phyloP scores from a whole-genome alignment of 176 grass and related monocot genomes.

The Avena insularis region DNA sequence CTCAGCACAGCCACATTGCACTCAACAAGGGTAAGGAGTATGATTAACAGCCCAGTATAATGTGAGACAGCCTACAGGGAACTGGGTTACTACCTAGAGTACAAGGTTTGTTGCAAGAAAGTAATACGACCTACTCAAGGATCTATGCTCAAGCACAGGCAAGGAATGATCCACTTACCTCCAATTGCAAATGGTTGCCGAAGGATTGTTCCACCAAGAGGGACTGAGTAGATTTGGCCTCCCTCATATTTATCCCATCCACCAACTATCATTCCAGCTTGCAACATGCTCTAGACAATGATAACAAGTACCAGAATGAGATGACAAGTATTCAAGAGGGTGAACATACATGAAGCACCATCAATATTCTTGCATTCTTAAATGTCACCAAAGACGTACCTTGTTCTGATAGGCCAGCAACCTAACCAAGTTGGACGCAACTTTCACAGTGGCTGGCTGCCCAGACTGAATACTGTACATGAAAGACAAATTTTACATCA shows the following conservation, averaged over 20 bases:
- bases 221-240: conserved; percentile 91
- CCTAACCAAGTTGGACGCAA: conserved; percentile 90
- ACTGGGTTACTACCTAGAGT: neutral
- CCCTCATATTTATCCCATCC: conserved; percentile 99
- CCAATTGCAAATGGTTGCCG: conserved; percentile 92
- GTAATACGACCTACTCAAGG: neutral
- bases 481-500: conserved; percentile 23
- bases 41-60: neutral
- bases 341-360: neutral
- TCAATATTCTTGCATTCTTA: neutral
- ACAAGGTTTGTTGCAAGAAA: neutral
- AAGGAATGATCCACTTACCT: conserved; percentile 52
- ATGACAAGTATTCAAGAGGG: conserved; percentile 1
- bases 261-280: conserved; percentile 96
- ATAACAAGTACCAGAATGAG: conserved; percentile 14
- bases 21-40: neutral
- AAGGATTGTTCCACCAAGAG: conserved; percentile 92
- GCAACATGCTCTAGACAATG: conserved; percentile 78
- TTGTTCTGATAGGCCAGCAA: conserved; percentile 96
- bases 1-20: neutral
- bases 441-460: conserved; percentile 93
- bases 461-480: conserved; percentile 86
- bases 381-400: conserved; percentile 51
- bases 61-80: neutral
- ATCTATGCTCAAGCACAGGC: neutral